Evolutionary conservation across 2,329 filamentous ascomycete genomes (phyloP).

Genomic region (Fusarium sarcochroum): DNA sequence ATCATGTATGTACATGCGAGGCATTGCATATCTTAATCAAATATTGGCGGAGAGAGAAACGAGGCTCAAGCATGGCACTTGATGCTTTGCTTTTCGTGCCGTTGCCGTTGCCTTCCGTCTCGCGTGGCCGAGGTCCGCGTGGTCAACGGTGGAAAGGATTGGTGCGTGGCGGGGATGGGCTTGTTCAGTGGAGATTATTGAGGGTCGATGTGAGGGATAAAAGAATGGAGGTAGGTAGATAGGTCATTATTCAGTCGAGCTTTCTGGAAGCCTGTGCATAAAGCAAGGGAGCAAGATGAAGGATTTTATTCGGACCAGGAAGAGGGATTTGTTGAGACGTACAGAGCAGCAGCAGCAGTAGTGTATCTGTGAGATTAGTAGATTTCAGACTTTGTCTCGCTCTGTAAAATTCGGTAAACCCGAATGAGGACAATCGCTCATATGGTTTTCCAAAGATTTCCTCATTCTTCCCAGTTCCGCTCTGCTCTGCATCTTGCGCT

Average conservation of each 20-base stretch:
- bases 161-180: conserved; percentile 17
- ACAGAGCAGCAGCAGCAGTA: not conserved
- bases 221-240: conserved; percentile 20
- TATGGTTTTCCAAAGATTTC: not conserved
- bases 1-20: conserved; percentile 24
- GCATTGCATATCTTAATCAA: conserved; percentile 16
- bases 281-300: conserved; percentile 34
- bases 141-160: conserved; percentile 26
- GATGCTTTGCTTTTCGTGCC: conserved; percentile 17
- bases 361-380: conserved; percentile 1
- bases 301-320: conserved; percentile 5
- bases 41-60: conserved; percentile 20
- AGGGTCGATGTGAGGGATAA: conserved; percentile 36
- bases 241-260: conserved; percentile 5
- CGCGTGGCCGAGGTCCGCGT: conserved; percentile 37
- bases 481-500: conserved; percentile 1
- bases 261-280: conserved; percentile 25
- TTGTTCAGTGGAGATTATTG: conserved; percentile 28
- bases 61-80: conserved; percentile 25
- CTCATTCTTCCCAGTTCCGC: not conserved
- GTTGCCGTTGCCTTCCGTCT: conserved; percentile 26
- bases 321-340: conserved; percentile 27
- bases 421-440: not conserved
- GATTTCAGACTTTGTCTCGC: not conserved
- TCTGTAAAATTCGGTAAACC: not conserved